Base-by-base conservation (phyloP, 1,284 basidiomycete genomes). In the Ustilago curta region DNA sequence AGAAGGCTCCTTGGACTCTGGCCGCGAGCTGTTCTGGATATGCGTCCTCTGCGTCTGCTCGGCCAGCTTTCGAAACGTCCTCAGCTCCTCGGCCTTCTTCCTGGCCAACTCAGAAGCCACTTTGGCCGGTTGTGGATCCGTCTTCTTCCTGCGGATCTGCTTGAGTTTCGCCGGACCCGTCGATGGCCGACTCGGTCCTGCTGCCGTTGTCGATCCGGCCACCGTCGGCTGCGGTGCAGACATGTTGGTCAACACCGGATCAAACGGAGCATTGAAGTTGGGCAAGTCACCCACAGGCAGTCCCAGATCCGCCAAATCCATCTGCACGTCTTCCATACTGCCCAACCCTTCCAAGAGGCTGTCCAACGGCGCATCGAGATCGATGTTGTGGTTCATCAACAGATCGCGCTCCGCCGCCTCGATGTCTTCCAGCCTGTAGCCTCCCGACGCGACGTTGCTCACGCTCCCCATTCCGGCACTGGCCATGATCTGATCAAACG, bases 321-420 rank as follows among this genome's bases (percentile, higher is more conserved):
- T 75, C 58, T 74, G 70, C 1, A 76, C 56, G 45, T 75, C 66
- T 19, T 79, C 77, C 60, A 67, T 70, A 35, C 54, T 62, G 25
- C 72, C 71, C 6, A 79, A 61, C 5, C 75, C 77, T 21, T 67
- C 74, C 0, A 79, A 61, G 31, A 77, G 48, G 35, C 71, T 71
- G 56, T 77, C 69, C 42, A 76, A 62, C 3, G 77, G 75, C 47
- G 74, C 77, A n/a, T 72, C 60, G 50, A 79, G 67, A 31, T 79
- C 77, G 50, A 77, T 68, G 39, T 74, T 61, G 27, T 76, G 75
- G 37, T 77, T 70, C 49, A 66, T 59, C 43, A 66, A 35, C 11
- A 79, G 57, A 37, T 79, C 77, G 6, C 68, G 55, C 45, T 79
- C 77, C 4, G 74, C 75, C 3, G 70, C 74, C 40, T 79, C 74